Base-by-base conservation (phyloP, 805 yeast genomes). In the Blastobotrys attinorum region DNA sequence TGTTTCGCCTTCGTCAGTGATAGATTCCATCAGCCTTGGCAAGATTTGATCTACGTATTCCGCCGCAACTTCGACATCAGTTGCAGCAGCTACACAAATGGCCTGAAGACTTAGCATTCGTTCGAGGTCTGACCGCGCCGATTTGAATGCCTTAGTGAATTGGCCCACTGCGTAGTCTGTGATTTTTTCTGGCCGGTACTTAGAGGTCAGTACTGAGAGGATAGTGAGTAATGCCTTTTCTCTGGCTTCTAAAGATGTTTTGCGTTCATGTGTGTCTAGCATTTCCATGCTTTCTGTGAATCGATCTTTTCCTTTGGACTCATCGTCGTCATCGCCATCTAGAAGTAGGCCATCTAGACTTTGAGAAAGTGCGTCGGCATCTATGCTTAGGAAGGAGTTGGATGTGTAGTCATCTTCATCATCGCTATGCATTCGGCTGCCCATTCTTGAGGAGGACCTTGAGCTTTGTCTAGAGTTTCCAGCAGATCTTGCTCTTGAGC, bases 161-260 rank as follows among this genome's bases (percentile, higher is more conserved):
- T 50, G 35, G 17, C 37, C 40, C 22, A 56, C 36, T 33, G 54
- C 49, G 7, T 44, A 40, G 22, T 41, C 42, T 18, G 50, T 47
- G 34, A 62, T 39, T 36, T 49, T 38, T 17, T 45, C 53, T 3
- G 66, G 66, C 41, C 56, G 65, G 42, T 58, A 61, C 43, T 55
- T 57, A 42, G 47, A 50, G 25, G 58, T 53, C n/a, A 60, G 25
- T n/a, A 50, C 51, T 1, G 53, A 40, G 22, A 61, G 46, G 5
- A 60, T 50, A 13, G 48, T 46, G 17, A 47, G 50, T 44, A 62
- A 46, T 4, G 67, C 64, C 43, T 57, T 50, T 44, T 62, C 65
- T 2, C 66, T 46, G 2, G 58, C 61, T 35, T 53, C 57, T 10
- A 54, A 49, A 4, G 62, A 52, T 35, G 52, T 56, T 32, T 61